These are phyloP conservation scores for Sclerotinia minor DNA, from an alignment of 2,329 filamentous ascomycete genomes.

Conservation along the genomic window DNA sequence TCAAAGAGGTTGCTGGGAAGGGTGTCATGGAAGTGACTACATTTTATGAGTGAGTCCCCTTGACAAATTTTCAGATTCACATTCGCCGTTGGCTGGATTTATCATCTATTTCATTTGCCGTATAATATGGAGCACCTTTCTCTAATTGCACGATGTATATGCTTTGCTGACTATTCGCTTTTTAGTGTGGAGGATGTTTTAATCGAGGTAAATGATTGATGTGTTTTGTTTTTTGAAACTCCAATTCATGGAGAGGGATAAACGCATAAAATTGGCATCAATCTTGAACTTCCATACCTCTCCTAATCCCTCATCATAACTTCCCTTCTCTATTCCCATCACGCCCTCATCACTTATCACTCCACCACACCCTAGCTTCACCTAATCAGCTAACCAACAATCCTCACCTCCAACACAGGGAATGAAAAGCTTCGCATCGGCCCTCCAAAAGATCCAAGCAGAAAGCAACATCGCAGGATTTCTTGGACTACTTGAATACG, in stretches of 20 bases:
- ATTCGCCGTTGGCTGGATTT: too few relatives aligned
- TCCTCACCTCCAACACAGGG: neutral
- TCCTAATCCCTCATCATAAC: neutral
- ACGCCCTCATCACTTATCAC: too few relatives aligned
- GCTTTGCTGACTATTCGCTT: too few relatives aligned
- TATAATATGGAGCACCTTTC: too few relatives aligned
- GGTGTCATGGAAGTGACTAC: slow-evolving; percentile 30
- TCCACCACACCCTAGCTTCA: neutral
- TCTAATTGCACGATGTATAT: too few relatives aligned
- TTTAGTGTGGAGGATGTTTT: slow-evolving; percentile 14
- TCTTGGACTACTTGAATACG: neutral
- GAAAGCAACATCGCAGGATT: neutral
- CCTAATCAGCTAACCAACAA: neutral
- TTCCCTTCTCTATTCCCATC: neutral
- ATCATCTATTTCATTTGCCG: too few relatives aligned
- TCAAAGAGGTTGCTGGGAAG: neutral
- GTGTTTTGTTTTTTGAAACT: neutral
- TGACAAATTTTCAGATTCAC: too few relatives aligned
- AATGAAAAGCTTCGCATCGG: neutral
- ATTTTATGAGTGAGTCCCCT: slow-evolving; percentile 26
- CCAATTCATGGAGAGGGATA: neutral
- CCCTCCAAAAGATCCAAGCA: neutral
- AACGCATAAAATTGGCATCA: neutral
- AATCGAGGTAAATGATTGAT: neutral
- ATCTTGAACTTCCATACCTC: neutral